A percentile compares a stretch with the other conserved stretches of the same genome.
phyloP scores from a whole-genome alignment of 768 basidiomycete species.

The Goffeauzyma gilvescens region DNA sequence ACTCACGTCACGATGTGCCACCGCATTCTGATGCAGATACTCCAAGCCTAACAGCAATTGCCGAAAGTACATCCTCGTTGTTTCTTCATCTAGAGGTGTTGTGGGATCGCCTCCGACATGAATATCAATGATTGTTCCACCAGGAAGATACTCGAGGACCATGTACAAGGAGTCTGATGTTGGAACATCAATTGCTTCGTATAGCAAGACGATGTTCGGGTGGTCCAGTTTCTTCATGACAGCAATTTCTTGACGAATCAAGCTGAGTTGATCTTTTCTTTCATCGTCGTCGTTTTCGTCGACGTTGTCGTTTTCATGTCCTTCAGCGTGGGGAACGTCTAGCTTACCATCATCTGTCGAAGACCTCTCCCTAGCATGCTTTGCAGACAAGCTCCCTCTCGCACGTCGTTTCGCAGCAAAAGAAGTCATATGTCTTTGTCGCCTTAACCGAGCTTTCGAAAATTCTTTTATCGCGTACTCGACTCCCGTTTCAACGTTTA shows the following conservation, averaged over 20 bases:
- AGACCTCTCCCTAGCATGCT: too few species aligned
- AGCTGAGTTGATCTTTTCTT: constrained; percentile 26
- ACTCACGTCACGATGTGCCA: constrained; percentile 32
- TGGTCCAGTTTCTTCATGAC: constrained; percentile 34
- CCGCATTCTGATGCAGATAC: constrained; percentile 31
- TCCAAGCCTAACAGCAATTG: constrained; percentile 31
- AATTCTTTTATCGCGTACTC: constrained; percentile 34
- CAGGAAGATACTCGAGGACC: constrained; percentile 32
- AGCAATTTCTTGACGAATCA: constrained; percentile 31
- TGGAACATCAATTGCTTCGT: constrained; percentile 32
- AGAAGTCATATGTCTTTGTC: constrained; percentile 17
- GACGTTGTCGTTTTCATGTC: background rate
- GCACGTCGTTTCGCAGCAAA: too few species aligned
- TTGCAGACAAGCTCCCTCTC: too few species aligned
- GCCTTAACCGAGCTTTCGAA: constrained; percentile 29
- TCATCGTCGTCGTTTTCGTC: constrained; percentile 10
- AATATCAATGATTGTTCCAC: constrained; percentile 29
- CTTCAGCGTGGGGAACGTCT: too few species aligned
- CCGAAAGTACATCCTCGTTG: constrained; percentile 25
- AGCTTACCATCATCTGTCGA: too few species aligned
- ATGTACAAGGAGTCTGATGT: constrained; percentile 30
- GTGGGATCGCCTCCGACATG: constrained; percentile 12
- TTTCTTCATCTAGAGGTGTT: constrained; percentile 16
- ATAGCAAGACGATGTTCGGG: constrained; percentile 31
- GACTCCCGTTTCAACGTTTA: constrained; percentile 28